Evolutionary conservation across 257 asterid genomes (phyloP), one percentile per base, ranked within the genome.

Genomic region (Voacanga thouarsii): DNA sequence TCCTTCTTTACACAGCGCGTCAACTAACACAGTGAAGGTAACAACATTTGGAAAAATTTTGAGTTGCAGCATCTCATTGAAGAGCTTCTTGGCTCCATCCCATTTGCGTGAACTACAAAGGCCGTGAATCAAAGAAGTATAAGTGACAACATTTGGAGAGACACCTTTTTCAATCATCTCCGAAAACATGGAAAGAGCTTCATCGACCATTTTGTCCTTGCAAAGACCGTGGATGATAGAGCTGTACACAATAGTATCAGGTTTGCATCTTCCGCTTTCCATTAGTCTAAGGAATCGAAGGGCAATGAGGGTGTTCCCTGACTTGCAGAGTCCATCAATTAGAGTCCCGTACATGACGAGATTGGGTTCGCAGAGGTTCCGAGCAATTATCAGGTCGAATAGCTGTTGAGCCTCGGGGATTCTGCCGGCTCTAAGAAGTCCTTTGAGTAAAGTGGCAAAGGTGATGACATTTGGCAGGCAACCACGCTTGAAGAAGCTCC

Each of bases 111-210:
- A 57, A 71, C 65, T 78, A 37, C 83, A 82, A n/a, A 82, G 66
- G 6, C 83, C 85, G 12, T 57, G 79, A 45, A 82, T 57, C 80
- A 78, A 16, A 44, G 82, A 74, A 60, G 23, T 53, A 53, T 14
- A 53, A 53, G 59, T 53, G 59, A 53, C 4, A 16, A 53, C 59
- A 16, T 53, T 16, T 53, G 59, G 59, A 53, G 59, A n/a, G 3
- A 53, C 1, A 3, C 59, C 5, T n/a, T 16, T 53, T 53, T 53
- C 15, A 15, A 18, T 18, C 59, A 53, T 53, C 23, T 53, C 59
- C 3, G 23, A 53, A 15, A 53, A 53, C 59, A 53, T 2, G 23
- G n/a, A 53, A 53, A 53, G 59, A 53, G 59, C 59, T 53, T 53
- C 59, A 3, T 53, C 59, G 5, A 53, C 23, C 59, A 14, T 53